A percentile compares a stretch with the other conserved stretches of the same genome.
Evolutionary conservation across 148 eudicot genomes (phyloP).

Genomic region (Linanthus parryae): DNA sequence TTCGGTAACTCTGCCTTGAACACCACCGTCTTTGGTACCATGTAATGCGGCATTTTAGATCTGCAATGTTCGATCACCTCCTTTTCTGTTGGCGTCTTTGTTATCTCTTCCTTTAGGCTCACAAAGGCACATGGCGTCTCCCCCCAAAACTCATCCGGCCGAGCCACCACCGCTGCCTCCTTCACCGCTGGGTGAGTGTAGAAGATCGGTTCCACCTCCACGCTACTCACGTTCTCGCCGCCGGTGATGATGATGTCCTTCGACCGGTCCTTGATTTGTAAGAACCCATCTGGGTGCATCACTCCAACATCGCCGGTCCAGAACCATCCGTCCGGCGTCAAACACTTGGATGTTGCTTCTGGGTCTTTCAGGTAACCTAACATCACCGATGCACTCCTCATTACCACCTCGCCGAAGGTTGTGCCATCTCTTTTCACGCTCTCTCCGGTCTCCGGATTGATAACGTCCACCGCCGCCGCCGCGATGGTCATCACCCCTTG

Average conservation of each 20-base stretch:
- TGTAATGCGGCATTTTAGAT: too few relatives aligned
- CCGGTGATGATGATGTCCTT: slow-evolving; percentile 4
- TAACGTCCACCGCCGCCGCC: too few relatives aligned
- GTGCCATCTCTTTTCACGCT: too few relatives aligned
- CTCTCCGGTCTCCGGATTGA: too few relatives aligned
- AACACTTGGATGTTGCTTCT: neutral
- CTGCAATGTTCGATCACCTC: too few relatives aligned
- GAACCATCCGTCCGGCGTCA: slow-evolving; percentile 9
- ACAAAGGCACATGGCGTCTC: slow-evolving; percentile 11
- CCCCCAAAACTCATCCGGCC: too few relatives aligned
- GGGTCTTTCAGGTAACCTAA: slow-evolving; percentile 4
- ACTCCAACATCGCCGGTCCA: slow-evolving; percentile 9
- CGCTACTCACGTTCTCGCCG: slow-evolving; percentile 4
- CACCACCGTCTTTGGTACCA: too few relatives aligned
- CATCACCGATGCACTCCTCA: too few relatives aligned
- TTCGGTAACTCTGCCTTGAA: too few relatives aligned
- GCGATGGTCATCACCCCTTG: too few relatives aligned
- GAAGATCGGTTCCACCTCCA: slow-evolving; percentile 1
- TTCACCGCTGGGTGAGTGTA: neutral
- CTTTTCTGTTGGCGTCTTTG: too few relatives aligned
- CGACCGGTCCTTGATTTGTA: slow-evolving; percentile 10
- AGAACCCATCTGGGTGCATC: slow-evolving; percentile 8
- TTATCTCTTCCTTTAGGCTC: neutral
- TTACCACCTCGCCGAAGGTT: too few relatives aligned
- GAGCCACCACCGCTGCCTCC: slow-evolving; percentile 10